Base-by-base conservation (phyloP, 1,139 yeast species). In the Yamadazyma siamensis region DNA sequence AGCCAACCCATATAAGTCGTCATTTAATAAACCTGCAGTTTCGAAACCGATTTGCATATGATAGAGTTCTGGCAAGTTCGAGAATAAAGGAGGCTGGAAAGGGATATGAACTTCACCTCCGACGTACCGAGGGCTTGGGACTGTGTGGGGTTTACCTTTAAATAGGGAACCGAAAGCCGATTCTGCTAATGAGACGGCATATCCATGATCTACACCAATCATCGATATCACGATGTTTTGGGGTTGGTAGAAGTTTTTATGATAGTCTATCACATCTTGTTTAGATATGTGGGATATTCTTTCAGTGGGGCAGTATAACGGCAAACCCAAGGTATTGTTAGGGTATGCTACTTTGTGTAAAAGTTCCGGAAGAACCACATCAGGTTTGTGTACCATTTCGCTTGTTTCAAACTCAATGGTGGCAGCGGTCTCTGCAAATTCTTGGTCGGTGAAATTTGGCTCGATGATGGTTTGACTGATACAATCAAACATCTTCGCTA, bases 31-130 rank as follows among this genome's bases (percentile, higher is more conserved):
- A 0, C 96, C 85, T 3, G 85, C 67, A 13, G 97, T 95, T 56
- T 91, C 91, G 52, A 85, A 91, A 3, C 85, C 95, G 23, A 91
- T 73, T 54, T 87, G 89, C 52, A 91, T 71, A 52, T 89, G 95
- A 42, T 82, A 83, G 41, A 89, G 76, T 44, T 86, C 94, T 9
- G 94, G 94, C 36, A 79, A 63, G 49, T 80, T 79, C 9, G 87
- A 82, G 40, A 71, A 59, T 26, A 80, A 69, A 6, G 86, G 82
- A 13, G 87, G 83, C 24, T 71, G 74, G 29, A 80, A 70, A 8
- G 94, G 89, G n/a, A 85, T 61, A 15, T 77, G 61, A 13, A 68
- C 53, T 47, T 80, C 87, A 4, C 96, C 96, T 21, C 96, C 96
- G 1, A 81, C 77, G 52, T 87, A 88, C 12, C 59, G 58, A 1